Evolutionary conservation across 208 protist species (phyloP), one percentile per base, ranked within the genome.

Genomic region (Wallacemonas collosoma): DNA sequence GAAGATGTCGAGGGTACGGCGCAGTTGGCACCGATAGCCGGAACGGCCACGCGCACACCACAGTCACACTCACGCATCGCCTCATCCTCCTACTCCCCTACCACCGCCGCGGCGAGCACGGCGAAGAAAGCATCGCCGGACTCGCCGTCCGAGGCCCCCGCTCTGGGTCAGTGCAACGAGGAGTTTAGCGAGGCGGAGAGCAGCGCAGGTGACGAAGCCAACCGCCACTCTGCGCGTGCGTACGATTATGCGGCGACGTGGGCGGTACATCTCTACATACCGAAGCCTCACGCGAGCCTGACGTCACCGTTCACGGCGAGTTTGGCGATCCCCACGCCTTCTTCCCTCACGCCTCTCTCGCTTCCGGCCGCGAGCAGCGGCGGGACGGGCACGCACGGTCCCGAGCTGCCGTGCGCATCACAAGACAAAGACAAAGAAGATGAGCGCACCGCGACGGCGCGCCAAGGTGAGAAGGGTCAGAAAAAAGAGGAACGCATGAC

Each of bases 161-260:
- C 26, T 26, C 26, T 26, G 26, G 26, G 26, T 26, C 26, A 26
- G 26, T 26, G 26, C 45, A 65, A 65, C 15, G 60, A 65, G n/a
- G 60, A 65, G 41, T 3, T 38, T 2, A 51, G 60, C 26, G 60
- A 65, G 15, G 40, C 17, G 7, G 41, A 15, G 9, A 62, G 38
- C 51, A 56, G 51, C n/a, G 51, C 6, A 5, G n/a, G 35, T 1
- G 60, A 35, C 2, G n/a, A 6, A 3, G 0, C 60, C 11, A 3
- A 3, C 9, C 60, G 60, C n/a, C 60, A 65, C 60, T 65, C 60
- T 17, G 26, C 41, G 7, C 40, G 60, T n/a, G 15, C 60, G 11
- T 51, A 65, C 60, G 60, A 65, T 3, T 65, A 65, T 41, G 60
- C 60, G 5, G 60, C 60, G n/a, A 53, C 40, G 41, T 17, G 44